Conservation (phyloP, 192 early-diverging fungal genomes). For the Phycomyces nitens region DNA sequence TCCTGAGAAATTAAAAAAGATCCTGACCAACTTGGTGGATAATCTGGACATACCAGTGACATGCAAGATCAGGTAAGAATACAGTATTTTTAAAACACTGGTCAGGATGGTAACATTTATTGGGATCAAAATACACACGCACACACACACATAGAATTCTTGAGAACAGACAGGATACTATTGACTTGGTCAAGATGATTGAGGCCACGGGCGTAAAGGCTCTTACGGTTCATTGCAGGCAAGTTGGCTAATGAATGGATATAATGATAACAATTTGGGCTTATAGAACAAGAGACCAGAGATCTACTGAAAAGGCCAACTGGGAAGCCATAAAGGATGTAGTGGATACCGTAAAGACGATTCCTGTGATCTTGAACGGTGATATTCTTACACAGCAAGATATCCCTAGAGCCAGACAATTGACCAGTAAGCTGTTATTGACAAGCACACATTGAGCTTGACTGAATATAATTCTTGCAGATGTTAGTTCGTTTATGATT, state of each 20-base stretch:
- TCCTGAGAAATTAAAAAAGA: slow-evolving; percentile 73
- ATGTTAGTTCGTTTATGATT: slow-evolving; percentile 75
- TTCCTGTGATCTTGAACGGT: slow-evolving; percentile 91
- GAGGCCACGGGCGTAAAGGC: slow-evolving; percentile 84
- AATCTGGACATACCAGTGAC: slow-evolving; percentile 76
- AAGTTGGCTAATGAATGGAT: slow-evolving; percentile 7
- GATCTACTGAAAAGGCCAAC: slow-evolving; percentile 74
- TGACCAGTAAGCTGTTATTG: slow-evolving; percentile 55
- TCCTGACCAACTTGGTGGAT: slow-evolving; percentile 69
- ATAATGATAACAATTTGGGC: no score
- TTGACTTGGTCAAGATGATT: slow-evolving; percentile 77
- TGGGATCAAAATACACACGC: neutral
- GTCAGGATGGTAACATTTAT: neutral
- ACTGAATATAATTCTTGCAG: slow-evolving; percentile 5
- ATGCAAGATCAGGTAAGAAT: slow-evolving; percentile 79
- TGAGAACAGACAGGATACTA: slow-evolving; percentile 71
- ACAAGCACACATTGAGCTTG: no score
- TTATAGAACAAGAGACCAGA: slow-evolving; percentile 64
- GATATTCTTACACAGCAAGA: slow-evolving; percentile 73
- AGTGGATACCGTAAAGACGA: slow-evolving; percentile 61
- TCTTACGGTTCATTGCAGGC: slow-evolving; percentile 87
- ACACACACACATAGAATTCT: slow-evolving; percentile 50
- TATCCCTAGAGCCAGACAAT: slow-evolving; percentile 55
- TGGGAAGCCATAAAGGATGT: slow-evolving; percentile 82
- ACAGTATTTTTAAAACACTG: no score